A percentile compares a stretch with the other conserved stretches of the same genome.
These are phyloP conservation scores for Suillus subluteus DNA, from an alignment of 768 basidiomycete species.

Conservation along the genomic window DNA sequence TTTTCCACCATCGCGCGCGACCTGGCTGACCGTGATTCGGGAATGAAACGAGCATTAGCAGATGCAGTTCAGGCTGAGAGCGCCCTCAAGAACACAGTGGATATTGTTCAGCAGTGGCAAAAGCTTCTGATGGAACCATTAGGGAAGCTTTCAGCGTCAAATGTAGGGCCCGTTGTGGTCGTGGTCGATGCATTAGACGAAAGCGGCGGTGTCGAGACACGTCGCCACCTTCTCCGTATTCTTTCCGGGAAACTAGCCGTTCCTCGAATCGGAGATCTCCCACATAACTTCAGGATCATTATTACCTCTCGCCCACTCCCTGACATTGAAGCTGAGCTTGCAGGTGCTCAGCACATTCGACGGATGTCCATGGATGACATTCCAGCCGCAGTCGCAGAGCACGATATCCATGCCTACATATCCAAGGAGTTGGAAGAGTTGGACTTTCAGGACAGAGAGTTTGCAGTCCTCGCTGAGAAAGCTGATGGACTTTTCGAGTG, in stretches of 20 bases:
- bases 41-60: background rate
- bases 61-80: background rate
- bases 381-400: background rate
- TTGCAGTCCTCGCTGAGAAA: background rate
- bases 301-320: conserved; percentile 12
- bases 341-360: background rate
- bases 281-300: conserved; percentile 13
- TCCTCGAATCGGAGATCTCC: conserved; percentile 4
- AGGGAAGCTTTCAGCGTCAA: background rate
- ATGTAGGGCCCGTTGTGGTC: conserved; percentile 18
- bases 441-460: background rate
- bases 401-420: background rate
- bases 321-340: background rate
- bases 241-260: background rate
- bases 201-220: conserved; percentile 11
- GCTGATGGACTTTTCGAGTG: conserved; percentile 10
- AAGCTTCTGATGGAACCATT: conserved; percentile 6
- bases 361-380: conserved; percentile 2
- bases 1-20: conserved; percentile 26
- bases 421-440: conserved; percentile 1
- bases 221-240: conserved; percentile 6
- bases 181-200: conserved; percentile 31
- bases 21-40: conserved; percentile 13
- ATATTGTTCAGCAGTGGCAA: conserved; percentile 5
- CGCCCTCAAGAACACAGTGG: background rate